phyloP scores from a whole-genome alignment of 2,329 filamentous ascomycete genomes.

The Alternaria viburni region DNA sequence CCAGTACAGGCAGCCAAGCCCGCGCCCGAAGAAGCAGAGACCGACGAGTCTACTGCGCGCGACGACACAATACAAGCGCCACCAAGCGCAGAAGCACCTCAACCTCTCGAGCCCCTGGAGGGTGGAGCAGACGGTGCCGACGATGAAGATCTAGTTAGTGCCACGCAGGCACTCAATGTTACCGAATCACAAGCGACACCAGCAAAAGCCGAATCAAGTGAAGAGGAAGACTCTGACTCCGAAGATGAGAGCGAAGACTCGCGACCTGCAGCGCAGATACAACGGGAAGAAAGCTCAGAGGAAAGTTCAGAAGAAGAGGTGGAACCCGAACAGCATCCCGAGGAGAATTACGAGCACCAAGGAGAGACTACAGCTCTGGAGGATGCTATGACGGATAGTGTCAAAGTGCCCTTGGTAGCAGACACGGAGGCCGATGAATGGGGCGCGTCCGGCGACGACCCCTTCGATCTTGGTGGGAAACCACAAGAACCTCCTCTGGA shows the following conservation, averaged over 20 bases:
- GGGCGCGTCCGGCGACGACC: constrained; percentile 35
- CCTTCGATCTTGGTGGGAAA: constrained; percentile 39
- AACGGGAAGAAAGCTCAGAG: constrained; percentile 45
- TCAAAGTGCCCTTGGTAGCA: constrained; percentile 49
- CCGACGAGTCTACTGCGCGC: constrained; percentile 13
- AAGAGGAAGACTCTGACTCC: constrained; percentile 20
- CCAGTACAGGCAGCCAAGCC: constrained; percentile 9
- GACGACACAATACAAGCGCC: constrained; percentile 41
- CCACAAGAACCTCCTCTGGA: constrained; percentile 30
- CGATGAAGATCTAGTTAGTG: constrained; percentile 22
- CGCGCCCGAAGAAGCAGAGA: constrained; percentile 2
- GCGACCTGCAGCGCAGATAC: constrained; percentile 10
- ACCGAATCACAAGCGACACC: constrained; percentile 1
- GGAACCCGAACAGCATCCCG: constrained; percentile 25
- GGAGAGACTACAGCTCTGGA: constrained; percentile 54
- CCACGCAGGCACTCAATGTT: constrained; percentile 27
- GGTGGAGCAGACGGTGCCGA: constrained; percentile 6
- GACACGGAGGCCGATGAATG: constrained; percentile 50
- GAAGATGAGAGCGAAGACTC: constrained; percentile 45
- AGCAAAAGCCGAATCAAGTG: constrained; percentile 8
- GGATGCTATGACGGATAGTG: constrained; percentile 53
- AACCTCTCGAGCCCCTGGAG: constrained; percentile 11
- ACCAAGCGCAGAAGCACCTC: constrained; percentile 29
- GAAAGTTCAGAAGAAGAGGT: constrained; percentile 19
- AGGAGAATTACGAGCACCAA: constrained; percentile 55